Conservation (phyloP, 768 basidiomycete genomes). For the Wakefieldia striispora region DNA sequence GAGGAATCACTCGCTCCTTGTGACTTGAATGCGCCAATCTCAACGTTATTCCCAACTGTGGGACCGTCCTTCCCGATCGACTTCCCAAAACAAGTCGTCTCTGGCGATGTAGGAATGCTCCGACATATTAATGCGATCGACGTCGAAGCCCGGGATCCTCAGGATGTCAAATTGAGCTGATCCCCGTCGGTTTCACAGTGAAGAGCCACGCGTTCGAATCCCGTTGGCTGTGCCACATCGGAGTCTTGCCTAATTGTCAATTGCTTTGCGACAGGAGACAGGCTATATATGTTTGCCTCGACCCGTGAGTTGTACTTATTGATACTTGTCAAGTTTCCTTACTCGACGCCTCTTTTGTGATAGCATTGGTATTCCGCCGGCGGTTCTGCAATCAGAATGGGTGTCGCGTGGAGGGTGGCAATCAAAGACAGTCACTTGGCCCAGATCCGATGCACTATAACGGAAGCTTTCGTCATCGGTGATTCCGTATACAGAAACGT, state of each 20-base stretch:
- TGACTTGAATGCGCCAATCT: slow-evolving; percentile 11
- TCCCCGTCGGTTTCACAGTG: slow-evolving; percentile 16
- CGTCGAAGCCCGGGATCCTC: slow-evolving; percentile 14
- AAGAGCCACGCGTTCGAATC: slow-evolving; percentile 20
- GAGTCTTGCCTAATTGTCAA: slow-evolving; percentile 19
- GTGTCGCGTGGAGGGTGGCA: neutral
- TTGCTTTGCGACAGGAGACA: slow-evolving; percentile 13
- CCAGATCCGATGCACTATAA: neutral
- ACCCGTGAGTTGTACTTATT: slow-evolving; percentile 3
- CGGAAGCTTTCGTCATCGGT: neutral
- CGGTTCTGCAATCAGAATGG: neutral
- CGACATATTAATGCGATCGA: slow-evolving; percentile 23
- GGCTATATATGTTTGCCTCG: slow-evolving; percentile 14
- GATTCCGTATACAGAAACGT: neutral
- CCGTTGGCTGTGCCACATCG: slow-evolving; percentile 19
- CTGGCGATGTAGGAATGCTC: slow-evolving; percentile 13
- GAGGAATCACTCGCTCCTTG: slow-evolving; percentile 2
- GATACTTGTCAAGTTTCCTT: slow-evolving; percentile 7
- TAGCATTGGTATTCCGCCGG: neutral
- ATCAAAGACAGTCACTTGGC: neutral
- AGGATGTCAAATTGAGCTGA: slow-evolving; percentile 8
- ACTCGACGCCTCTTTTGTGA: slow-evolving; percentile 4
- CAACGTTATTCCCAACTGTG: slow-evolving; percentile 7
- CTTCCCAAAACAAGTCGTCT: slow-evolving; percentile 20
- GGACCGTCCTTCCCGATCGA: slow-evolving; percentile 8